These are phyloP conservation scores for Geotrichum australiense DNA, from an alignment of 1,139 yeast genomes.

Conservation along the genomic window DNA sequence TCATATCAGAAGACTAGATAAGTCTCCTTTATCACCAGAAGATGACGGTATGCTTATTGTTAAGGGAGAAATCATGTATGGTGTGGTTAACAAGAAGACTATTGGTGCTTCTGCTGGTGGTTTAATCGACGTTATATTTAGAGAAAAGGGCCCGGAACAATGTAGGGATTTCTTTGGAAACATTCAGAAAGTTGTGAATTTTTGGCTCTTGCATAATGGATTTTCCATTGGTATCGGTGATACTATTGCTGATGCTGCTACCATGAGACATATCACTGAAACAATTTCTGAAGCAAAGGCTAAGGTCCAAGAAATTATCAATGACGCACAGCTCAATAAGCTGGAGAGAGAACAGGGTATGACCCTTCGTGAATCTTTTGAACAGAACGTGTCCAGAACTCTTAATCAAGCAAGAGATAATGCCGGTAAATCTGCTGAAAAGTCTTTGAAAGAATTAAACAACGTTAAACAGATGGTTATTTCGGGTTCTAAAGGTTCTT, in stretches of 20 bases:
- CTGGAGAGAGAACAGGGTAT: slow-evolving; percentile 98
- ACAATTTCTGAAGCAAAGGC: slow-evolving; percentile 90
- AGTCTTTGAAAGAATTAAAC: slow-evolving; percentile 85
- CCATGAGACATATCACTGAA: slow-evolving; percentile 88
- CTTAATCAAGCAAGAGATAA: slow-evolving; percentile 98
- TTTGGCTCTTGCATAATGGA: slow-evolving; percentile 93
- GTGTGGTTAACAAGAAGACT: slow-evolving; percentile 95
- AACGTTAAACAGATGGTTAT: slow-evolving; percentile 99
- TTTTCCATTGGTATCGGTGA: slow-evolving; percentile 99
- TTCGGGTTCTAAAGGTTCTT: slow-evolving; percentile 98
- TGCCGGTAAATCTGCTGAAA: slow-evolving; percentile 98
- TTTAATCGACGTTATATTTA: slow-evolving; percentile 89
- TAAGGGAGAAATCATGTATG: slow-evolving; percentile 92
- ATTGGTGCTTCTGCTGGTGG: slow-evolving; percentile 99
- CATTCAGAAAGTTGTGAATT: slow-evolving; percentile 91
- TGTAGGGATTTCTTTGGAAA: slow-evolving; percentile 91
- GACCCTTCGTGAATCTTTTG: slow-evolving; percentile 97
- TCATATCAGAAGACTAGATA: slow-evolving; percentile 85
- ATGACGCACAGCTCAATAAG: slow-evolving; percentile 82
- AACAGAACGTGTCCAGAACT: slow-evolving; percentile 91
- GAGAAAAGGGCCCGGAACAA: slow-evolving; percentile 90
- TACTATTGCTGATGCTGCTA: slow-evolving; percentile 95
- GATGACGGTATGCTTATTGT: slow-evolving; percentile 90
- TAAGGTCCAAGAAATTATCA: slow-evolving; percentile 87
- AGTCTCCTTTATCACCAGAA: slow-evolving; percentile 78